These are phyloP conservation scores for Azolla pinnata DNA, from an alignment of 75 land plant species.

Conservation along the genomic window DNA sequence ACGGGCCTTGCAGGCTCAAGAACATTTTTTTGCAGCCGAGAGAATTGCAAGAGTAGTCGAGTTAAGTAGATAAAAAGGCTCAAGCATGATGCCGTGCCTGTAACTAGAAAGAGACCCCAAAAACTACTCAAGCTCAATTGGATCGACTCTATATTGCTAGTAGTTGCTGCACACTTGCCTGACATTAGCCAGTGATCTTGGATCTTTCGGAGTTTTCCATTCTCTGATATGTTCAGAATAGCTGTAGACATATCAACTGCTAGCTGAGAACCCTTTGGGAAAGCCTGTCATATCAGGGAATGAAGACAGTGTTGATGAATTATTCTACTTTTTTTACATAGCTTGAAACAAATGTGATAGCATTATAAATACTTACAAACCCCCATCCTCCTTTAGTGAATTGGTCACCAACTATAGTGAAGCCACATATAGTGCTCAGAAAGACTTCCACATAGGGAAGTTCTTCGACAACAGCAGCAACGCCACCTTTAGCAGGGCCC, in stretches of 20 bases:
- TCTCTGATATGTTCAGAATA: conserved; percentile 62
- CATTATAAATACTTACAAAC: conserved; percentile 34
- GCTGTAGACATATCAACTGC: conserved; percentile 85
- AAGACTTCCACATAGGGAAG: conserved; percentile 34
- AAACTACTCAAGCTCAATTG: conserved; percentile 8
- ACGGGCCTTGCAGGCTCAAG: too few relatives aligned
- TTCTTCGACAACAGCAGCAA: conserved; percentile 34
- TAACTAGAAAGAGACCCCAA: conserved; percentile 23
- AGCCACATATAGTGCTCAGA: conserved; percentile 26
- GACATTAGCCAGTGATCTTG: conserved; percentile 55
- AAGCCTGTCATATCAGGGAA: conserved; percentile 46
- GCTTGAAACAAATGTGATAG: not conserved
- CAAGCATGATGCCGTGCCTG: conserved; percentile 9
- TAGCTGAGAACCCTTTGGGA: conserved; percentile 65
- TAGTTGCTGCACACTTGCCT: conserved; percentile 18
- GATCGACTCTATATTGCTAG: conserved; percentile 11
- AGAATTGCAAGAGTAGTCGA: not conserved
- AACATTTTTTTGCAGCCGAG: not conserved
- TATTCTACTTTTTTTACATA: not conserved
- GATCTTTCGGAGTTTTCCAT: conserved; percentile 66
- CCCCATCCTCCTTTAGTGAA: conserved; percentile 48
- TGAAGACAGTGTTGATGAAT: not conserved
- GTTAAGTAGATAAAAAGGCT: not conserved
- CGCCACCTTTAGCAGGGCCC: conserved; percentile 13
- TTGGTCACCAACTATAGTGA: conserved; percentile 33